Evolutionary conservation across 768 basidiomycete genomes (phyloP), one percentile per base, ranked within the genome.

Genomic region (Russula dissimulans): DNA sequence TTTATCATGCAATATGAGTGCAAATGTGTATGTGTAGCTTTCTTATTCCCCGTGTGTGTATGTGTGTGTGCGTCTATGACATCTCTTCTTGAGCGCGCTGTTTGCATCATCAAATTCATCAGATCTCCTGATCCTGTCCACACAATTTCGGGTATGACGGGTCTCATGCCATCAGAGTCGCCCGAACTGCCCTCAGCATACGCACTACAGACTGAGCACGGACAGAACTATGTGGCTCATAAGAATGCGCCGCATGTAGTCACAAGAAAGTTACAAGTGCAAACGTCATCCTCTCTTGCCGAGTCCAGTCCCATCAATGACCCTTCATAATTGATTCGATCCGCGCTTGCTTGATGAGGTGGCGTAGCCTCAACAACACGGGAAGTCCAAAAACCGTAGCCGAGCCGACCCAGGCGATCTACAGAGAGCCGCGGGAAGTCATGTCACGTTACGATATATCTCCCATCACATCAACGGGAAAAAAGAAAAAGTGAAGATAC

Each of bases 281-380:
- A 43, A 18, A 17, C 18, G 32, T 17, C 15, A 10, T 5, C 7
- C 17, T n/a, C 22, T 14, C n/a, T 8, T 47, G 0, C 17, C 14
- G 32, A 42, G 32, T 12, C 3, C 32, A 22, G 12, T 0, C 14
- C 11, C 18, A 32, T 61, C 41, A 86, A 68, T 87, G 73, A 10
- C 80, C 79, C 70, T 91, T 91, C 85, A 87, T 84, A 4, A 91
- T 86, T 32, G 87, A 89, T 57, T 88, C 82, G 45, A 91, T 91
- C 3, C 88, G 78, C 15, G 83, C 82, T 36, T 74, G 71, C 62
- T 91, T 86, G 10, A 90, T 79, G 29, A 80, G 78, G 65, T 71
- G 77, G 56, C 80, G 74, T 62, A 91, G 70, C 62, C 82, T 78
- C 10, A 58, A 31, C 76, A 80, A 81, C 11, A 82, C 74, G 0